Evolutionary conservation across 805 yeast species (phyloP).

Genomic region (Deakozyma indianensis): DNA sequence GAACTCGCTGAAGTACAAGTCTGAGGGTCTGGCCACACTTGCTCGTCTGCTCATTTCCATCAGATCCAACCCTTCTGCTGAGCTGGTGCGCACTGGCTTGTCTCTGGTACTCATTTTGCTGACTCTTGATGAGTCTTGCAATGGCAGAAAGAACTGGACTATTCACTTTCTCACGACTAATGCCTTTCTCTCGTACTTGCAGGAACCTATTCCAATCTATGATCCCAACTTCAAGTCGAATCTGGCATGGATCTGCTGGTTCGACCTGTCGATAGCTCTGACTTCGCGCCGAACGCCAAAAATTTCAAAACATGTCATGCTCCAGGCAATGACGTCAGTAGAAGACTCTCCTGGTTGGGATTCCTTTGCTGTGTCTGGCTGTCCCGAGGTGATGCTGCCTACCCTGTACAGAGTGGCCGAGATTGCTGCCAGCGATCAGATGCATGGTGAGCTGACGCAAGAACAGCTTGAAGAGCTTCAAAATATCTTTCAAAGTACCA

Average conservation of each 20-base stretch:
- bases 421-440: not conserved
- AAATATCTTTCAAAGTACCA: not conserved
- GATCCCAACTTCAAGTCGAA: not conserved
- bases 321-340: not conserved
- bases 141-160: conserved; percentile 1
- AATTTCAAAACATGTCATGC: not conserved
- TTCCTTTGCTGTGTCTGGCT: not conserved
- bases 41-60: not conserved
- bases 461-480: not conserved
- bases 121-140: conserved; percentile 1
- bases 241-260: conserved; percentile 1
- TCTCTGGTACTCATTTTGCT: not conserved
- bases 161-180: not conserved
- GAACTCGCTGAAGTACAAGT: conserved; percentile 1
- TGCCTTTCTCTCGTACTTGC: not conserved
- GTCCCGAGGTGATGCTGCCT: not conserved
- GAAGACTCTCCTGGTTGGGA: conserved; percentile 1
- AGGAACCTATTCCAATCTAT: not conserved
- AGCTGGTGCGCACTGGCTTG: not conserved
- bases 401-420: not conserved
- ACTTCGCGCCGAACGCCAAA: not conserved
- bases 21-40: not conserved
- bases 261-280: not conserved
- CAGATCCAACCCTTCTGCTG: not conserved
- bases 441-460: not conserved